These are phyloP conservation scores for Macrotyloma uniflorum DNA, from an alignment of 306 rosid genomes.

Conservation along the genomic window DNA sequence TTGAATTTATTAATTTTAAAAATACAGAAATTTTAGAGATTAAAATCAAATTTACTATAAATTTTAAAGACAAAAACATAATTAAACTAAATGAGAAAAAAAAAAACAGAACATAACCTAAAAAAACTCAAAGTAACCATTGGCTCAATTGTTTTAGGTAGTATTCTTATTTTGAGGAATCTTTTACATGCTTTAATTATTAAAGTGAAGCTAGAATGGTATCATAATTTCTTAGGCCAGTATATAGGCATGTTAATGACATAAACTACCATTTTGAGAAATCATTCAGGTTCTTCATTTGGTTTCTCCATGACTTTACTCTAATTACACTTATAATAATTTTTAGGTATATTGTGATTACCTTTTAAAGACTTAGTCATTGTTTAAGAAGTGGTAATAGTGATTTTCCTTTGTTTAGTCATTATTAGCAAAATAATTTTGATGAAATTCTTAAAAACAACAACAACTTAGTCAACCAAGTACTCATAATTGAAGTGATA, in stretches of 20 bases:
- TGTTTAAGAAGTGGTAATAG: neutral
- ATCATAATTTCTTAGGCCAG: neutral
- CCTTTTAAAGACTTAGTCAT: slow-evolving; percentile 5
- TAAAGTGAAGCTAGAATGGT: neutral
- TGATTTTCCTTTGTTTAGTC: neutral
- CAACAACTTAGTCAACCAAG: neutral
- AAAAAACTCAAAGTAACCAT: too few species aligned
- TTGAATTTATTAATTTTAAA: too few species aligned
- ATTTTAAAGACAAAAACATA: too few species aligned
- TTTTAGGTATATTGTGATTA: neutral
- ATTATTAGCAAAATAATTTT: neutral
- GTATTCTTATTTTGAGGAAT: too few species aligned
- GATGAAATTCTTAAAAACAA: neutral
- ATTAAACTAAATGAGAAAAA: too few species aligned
- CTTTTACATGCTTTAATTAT: neutral
- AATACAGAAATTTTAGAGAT: too few species aligned
- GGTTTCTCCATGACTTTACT: neutral
- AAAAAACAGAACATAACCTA: too few species aligned
- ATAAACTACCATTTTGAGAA: neutral
- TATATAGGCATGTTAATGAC: neutral
- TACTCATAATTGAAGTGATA: neutral
- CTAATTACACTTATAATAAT: neutral
- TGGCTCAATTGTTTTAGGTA: too few species aligned
- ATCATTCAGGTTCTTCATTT: neutral
- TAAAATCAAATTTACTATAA: too few species aligned